Evolutionary conservation across 1,139 yeast genomes (phyloP).

Genomic region (Lipomyces yarrowii): DNA sequence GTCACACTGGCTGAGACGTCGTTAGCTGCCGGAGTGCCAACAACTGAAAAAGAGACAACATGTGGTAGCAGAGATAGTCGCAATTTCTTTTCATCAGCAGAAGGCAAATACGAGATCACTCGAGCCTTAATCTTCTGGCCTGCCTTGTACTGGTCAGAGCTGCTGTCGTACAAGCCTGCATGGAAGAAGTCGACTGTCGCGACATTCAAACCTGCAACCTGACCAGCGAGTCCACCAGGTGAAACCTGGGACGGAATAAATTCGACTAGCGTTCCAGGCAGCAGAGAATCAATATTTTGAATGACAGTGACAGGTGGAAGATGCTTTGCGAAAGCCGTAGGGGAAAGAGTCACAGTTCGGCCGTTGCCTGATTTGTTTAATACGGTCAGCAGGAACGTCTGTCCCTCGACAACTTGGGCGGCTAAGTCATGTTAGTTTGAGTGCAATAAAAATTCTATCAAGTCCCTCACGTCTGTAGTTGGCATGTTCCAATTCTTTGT

Average conservation of each 20-base stretch:
- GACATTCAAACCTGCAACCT: constrained; percentile 65
- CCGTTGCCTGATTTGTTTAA: constrained; percentile 45
- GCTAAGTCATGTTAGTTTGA: constrained; percentile 4
- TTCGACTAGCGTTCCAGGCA: constrained; percentile 83
- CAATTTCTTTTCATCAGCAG: constrained; percentile 53
- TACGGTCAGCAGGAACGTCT: constrained; percentile 43
- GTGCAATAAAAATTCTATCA: constrained; percentile 4
- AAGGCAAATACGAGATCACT: constrained; percentile 60
- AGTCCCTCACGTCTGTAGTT: constrained; percentile 33
- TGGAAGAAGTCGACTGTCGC: constrained; percentile 75
- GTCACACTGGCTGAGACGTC: background rate
- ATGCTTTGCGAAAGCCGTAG: constrained; percentile 48
- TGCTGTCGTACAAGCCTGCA: constrained; percentile 49
- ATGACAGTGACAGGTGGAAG: constrained; percentile 54
- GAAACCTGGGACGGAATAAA: constrained; percentile 66
- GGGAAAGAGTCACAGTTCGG: constrained; percentile 64
- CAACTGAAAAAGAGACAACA: constrained; percentile 42
- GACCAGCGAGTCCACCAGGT: constrained; percentile 58
- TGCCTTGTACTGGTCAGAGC: constrained; percentile 63
- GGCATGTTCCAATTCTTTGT: constrained; percentile 55
- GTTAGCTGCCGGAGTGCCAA: background rate
- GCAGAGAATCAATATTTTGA: constrained; percentile 72
- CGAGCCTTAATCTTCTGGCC: constrained; percentile 68
- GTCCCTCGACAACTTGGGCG: constrained; percentile 49
- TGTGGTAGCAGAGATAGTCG: constrained; percentile 68